A percentile compares a stretch with the other conserved stretches of the same genome.
These are phyloP conservation scores for Annulohypoxylon nitens DNA, from an alignment of 495 filamentous ascomycete species.

Conservation along the genomic window DNA sequence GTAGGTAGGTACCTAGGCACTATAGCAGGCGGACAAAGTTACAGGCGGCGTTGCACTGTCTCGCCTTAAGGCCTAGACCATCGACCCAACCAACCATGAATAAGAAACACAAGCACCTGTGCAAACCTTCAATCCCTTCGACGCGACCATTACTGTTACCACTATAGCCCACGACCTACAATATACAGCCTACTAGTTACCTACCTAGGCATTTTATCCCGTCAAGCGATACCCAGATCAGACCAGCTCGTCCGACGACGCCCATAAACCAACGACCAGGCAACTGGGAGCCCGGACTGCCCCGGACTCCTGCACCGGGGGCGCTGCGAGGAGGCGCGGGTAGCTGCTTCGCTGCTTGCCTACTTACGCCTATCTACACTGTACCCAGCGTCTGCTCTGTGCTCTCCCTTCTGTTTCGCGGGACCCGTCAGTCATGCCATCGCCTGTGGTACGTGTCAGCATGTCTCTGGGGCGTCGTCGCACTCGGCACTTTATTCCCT, in stretches of 20 bases:
- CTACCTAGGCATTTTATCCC: not conserved
- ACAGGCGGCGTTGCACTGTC: constrained; percentile 10
- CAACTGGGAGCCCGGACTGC: constrained; percentile 21
- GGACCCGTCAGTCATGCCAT: constrained; percentile 25
- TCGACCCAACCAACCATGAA: not conserved
- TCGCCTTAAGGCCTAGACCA: constrained; percentile 13
- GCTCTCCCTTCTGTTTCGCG: not conserved
- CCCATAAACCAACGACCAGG: constrained; percentile 37
- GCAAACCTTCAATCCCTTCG: not conserved
- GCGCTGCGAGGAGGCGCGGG: not conserved
- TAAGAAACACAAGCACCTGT: constrained; percentile 14
- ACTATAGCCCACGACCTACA: constrained; percentile 1
- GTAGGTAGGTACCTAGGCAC: no score
- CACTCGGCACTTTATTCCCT: constrained; percentile 22
- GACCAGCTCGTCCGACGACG: constrained; percentile 22
- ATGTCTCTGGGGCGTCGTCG: constrained; percentile 17
- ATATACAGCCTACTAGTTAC: not conserved
- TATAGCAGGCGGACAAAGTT: not conserved
- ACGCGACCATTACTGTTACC: not conserved
- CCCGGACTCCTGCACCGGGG: constrained; percentile 1
- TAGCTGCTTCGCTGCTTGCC: constrained; percentile 20
- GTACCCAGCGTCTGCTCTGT: no score
- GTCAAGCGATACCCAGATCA: not conserved
- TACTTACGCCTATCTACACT: not conserved
- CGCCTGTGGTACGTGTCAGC: constrained; percentile 20